A percentile compares a stretch with the other conserved stretches of the same genome.
phyloP scores from a whole-genome alignment of 2,329 filamentous ascomycete species.

The Claviceps spartinae region DNA sequence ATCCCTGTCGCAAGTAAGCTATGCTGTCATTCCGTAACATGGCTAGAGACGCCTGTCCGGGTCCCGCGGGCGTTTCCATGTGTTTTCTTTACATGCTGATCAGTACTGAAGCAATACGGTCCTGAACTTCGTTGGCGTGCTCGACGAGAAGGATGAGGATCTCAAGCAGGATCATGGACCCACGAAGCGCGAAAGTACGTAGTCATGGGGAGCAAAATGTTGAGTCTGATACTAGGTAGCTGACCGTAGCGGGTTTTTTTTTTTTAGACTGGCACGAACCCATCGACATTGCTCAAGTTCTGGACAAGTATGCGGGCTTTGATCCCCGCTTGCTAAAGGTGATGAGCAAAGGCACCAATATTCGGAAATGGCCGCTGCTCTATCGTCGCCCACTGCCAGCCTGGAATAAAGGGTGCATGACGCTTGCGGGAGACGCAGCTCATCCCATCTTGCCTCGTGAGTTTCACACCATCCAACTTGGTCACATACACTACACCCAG shows the following conservation, averaged over 20 bases:
- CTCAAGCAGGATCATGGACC: background rate
- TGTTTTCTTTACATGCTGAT: too few species aligned
- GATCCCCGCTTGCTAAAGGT: conserved; percentile 13
- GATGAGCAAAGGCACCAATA: conserved; percentile 20
- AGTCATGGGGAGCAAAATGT: background rate
- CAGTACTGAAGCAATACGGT: background rate
- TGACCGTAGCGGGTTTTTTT: background rate
- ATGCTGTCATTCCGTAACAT: background rate
- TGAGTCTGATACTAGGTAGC: background rate
- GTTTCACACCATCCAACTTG: conserved; percentile 2
- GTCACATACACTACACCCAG: too few species aligned
- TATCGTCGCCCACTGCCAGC: conserved; percentile 19
- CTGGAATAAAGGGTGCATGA: conserved; percentile 19
- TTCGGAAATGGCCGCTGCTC: conserved; percentile 22
- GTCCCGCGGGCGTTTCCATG: too few species aligned
- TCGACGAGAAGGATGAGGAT: background rate
- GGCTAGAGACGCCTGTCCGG: background rate
- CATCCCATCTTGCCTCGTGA: conserved; percentile 26
- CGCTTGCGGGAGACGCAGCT: conserved; percentile 23
- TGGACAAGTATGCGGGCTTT: background rate
- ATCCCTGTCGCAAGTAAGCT: background rate
- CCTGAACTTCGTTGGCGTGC: background rate
- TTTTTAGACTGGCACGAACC: background rate
- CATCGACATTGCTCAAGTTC: background rate
- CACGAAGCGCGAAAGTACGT: background rate